Base-by-base conservation (phyloP, 805 yeast genomes). In the Jamesozyma jinghongensis region DNA sequence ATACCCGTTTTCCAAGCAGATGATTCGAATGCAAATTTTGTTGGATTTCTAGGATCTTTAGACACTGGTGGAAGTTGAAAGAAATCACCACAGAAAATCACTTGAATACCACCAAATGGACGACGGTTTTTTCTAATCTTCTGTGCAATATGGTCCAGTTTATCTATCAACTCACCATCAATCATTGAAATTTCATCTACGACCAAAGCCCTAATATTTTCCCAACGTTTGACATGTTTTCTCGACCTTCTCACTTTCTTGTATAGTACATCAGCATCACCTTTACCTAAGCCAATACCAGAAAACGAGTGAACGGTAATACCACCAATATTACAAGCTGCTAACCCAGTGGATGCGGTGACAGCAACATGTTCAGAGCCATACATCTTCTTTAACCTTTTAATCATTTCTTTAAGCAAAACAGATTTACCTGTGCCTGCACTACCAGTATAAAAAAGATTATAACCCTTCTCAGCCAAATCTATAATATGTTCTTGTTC, bases 401-500 rank as follows among this genome's bases (percentile, higher is more conserved):
- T 73, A 40, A 84, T 82, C 29, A 84, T 67, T 10, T 76, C 69
- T 45, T 73, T 71, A 38, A 92, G 65, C n/a, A 92, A 66, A 3
- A 92, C 81, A 1, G 98, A 90, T 57, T 92, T 92, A 56, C 98
- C 98, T 0, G 98, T 92, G 53, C 98, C 98, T 0, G 98, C 98
- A 27, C 97, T 86, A 38, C 98, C 98, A 0, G 98, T 92, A 58
- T 85, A 92, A 56, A 92, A 92, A 3, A 92, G 63, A 44, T 81
- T 85, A 14, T 68, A 64, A 0, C 94, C 87, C 18, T 67, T 55
- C 34, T 74, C 61, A 0, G 81, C 94, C 40, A 84, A 61, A 8
- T 77, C 73, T 10, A 85, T 69, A 18, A 92, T 77, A 37, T 71
- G 63, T 42, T 73, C 70, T 54, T 84, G 94, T 53, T 84, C 92